phyloP scores from a whole-genome alignment of 495 filamentous ascomycete species.

The Penicillium salamii region DNA sequence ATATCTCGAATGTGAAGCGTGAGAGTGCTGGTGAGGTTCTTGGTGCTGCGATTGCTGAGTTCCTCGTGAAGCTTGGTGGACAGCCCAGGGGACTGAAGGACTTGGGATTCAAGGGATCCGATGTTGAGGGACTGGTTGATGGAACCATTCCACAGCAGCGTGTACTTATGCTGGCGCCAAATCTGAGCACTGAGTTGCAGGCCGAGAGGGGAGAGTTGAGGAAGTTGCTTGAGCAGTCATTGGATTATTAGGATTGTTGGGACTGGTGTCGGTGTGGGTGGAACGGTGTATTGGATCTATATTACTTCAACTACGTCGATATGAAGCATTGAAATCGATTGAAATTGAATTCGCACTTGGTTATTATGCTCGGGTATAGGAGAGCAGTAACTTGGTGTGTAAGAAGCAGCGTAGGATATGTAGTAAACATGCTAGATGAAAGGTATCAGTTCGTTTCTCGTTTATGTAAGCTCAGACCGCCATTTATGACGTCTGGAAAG shows the following conservation, averaged over 20 bases:
- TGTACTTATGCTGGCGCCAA: constrained; percentile 89
- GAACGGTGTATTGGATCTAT: neutral
- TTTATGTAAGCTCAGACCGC: neutral
- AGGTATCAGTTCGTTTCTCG: neutral
- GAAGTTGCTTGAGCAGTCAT: constrained; percentile 60
- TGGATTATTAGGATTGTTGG: constrained; percentile 52
- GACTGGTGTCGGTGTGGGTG: neutral
- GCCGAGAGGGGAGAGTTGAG: constrained; percentile 64
- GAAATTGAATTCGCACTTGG: too few species aligned
- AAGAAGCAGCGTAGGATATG: too few species aligned
- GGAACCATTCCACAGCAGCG: constrained; percentile 89
- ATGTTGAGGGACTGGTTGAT: constrained; percentile 82
- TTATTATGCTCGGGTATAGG: too few species aligned
- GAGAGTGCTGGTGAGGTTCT: constrained; percentile 87
- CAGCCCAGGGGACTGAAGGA: constrained; percentile 84
- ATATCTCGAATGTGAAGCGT: constrained; percentile 77
- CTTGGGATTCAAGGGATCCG: constrained; percentile 69
- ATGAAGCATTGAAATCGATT: too few species aligned
- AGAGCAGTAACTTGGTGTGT: too few species aligned
- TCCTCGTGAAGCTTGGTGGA: constrained; percentile 78
- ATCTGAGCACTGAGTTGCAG: constrained; percentile 61
- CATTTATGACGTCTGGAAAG: too few species aligned
- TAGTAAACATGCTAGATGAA: neutral
- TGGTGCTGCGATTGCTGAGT: constrained; percentile 73
- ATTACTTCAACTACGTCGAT: neutral